Conservation (phyloP, 2,329 filamentous ascomycete species). For the Mollisia scopiformis region DNA sequence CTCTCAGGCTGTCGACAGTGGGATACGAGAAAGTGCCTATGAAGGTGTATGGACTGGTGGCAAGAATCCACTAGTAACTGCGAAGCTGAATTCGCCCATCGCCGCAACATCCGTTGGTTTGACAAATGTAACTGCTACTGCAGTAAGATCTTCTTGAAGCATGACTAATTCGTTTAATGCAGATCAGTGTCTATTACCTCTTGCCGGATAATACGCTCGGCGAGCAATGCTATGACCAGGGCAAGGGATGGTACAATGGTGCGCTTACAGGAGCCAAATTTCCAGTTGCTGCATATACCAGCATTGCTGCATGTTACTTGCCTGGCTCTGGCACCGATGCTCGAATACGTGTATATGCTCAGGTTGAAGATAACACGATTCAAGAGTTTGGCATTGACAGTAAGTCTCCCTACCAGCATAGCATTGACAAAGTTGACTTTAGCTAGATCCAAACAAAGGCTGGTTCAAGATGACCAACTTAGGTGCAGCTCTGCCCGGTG, state of each 20-base stretch:
- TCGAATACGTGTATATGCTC: constrained; percentile 8
- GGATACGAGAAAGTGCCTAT: constrained; percentile 12
- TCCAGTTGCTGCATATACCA: constrained; percentile 10
- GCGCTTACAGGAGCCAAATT: constrained; percentile 3
- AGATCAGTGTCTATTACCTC: constrained; percentile 18
- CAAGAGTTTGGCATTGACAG: constrained; percentile 15
- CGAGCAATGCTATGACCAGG: constrained; percentile 11
- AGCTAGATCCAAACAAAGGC: background rate
- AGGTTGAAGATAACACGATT: constrained; percentile 8
- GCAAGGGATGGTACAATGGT: constrained; percentile 10
- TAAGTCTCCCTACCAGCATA: background rate
- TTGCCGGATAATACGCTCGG: constrained; percentile 10
- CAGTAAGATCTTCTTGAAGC: background rate
- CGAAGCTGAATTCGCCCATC: constrained; percentile 5
- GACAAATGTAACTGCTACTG: constrained; percentile 1
- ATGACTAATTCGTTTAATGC: background rate
- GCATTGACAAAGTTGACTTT: background rate
- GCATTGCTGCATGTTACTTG: constrained; percentile 11
- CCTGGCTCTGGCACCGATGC: background rate
- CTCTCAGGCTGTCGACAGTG: constrained; percentile 6
- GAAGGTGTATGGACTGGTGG: constrained; percentile 10
- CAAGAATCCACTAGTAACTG: background rate
- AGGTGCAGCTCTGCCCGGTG: constrained; percentile 2
- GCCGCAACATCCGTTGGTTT: constrained; percentile 8
- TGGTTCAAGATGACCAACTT: constrained; percentile 12